phyloP scores from a whole-genome alignment of 2,329 filamentous ascomycete species.

The Dothideomycetes sp. region DNA sequence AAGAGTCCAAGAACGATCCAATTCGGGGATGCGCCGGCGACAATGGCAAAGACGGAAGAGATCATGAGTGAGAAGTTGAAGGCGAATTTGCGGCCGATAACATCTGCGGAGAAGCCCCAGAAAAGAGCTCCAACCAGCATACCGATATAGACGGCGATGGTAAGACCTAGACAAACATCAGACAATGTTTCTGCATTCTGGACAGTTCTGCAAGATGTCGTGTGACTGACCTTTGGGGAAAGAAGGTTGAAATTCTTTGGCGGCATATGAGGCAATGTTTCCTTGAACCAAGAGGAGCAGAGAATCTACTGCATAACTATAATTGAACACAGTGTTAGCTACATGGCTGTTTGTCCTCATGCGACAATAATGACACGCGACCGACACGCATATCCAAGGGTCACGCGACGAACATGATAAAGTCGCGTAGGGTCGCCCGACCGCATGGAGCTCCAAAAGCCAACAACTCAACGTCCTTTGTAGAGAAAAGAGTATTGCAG shows the following conservation, averaged over 20 bases:
- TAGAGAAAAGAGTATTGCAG: not conserved
- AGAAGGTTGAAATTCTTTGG: conserved; percentile 48
- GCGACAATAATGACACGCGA: too few species aligned
- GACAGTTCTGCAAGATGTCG: too few species aligned
- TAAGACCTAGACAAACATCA: conserved; percentile 25
- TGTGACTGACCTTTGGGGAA: conserved; percentile 30
- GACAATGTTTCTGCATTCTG: not conserved
- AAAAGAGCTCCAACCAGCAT: conserved; percentile 52
- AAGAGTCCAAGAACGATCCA: conserved; percentile 59
- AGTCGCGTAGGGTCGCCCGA: too few species aligned
- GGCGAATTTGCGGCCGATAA: conserved; percentile 58
- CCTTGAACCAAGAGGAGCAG: conserved; percentile 52
- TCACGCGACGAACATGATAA: too few species aligned
- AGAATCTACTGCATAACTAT: conserved; percentile 49
- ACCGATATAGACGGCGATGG: conserved; percentile 51
- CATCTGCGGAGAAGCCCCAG: conserved; percentile 59
- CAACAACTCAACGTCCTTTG: not conserved
- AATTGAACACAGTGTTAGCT: too few species aligned
- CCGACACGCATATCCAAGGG: too few species aligned
- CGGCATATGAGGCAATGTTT: conserved; percentile 51
- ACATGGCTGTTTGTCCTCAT: too few species aligned
- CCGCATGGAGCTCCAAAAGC: too few species aligned
- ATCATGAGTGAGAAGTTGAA: conserved; percentile 61
- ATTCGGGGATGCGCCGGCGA: conserved; percentile 58
- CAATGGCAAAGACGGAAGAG: conserved; percentile 51